A percentile compares a stretch with the other conserved stretches of the same genome.
Conservation (phyloP, 2,329 filamentous ascomycete species). For the Fusarium sp. region DNA sequence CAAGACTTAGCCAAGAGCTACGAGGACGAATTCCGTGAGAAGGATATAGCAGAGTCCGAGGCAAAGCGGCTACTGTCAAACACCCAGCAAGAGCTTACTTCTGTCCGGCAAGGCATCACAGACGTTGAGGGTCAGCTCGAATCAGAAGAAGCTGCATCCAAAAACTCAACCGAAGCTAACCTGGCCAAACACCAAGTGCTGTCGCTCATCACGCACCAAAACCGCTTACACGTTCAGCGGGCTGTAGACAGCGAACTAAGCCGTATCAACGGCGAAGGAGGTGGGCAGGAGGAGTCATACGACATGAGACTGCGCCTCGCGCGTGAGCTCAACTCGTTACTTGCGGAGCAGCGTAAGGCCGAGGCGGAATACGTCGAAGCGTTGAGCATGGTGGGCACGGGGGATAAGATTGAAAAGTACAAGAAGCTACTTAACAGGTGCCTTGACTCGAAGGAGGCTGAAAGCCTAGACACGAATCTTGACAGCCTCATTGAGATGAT, state of each 20-base stretch:
- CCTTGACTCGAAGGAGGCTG: constrained; percentile 73
- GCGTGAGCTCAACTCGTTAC: constrained; percentile 65
- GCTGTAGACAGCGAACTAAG: constrained; percentile 63
- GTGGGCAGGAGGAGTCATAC: constrained; percentile 57
- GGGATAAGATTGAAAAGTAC: constrained; percentile 80
- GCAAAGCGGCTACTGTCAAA: constrained; percentile 73
- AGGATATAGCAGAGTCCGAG: constrained; percentile 75
- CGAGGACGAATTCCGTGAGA: constrained; percentile 80
- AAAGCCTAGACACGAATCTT: constrained; percentile 74
- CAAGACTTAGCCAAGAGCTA: constrained; percentile 76
- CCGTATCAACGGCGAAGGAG: constrained; percentile 62
- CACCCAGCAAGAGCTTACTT: constrained; percentile 74
- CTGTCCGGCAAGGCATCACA: constrained; percentile 68
- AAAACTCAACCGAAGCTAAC: constrained; percentile 64
- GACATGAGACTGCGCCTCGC: constrained; percentile 69
- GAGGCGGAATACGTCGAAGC: constrained; percentile 77
- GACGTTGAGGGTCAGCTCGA: constrained; percentile 68
- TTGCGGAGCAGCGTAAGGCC: constrained; percentile 69
- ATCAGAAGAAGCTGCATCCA: constrained; percentile 64
- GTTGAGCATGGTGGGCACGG: constrained; percentile 74
- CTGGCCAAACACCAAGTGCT: constrained; percentile 61
- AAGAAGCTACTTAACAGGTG: constrained; percentile 75
- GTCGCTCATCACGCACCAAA: constrained; percentile 64
- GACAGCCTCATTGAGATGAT: constrained; percentile 72
- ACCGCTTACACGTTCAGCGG: constrained; percentile 64